Percentiles rank a stretch among this genome's conserved stretches.
These are phyloP conservation scores for Apiospora arundinis DNA, from an alignment of 2,329 filamentous ascomycete genomes.

Conservation along the genomic window DNA sequence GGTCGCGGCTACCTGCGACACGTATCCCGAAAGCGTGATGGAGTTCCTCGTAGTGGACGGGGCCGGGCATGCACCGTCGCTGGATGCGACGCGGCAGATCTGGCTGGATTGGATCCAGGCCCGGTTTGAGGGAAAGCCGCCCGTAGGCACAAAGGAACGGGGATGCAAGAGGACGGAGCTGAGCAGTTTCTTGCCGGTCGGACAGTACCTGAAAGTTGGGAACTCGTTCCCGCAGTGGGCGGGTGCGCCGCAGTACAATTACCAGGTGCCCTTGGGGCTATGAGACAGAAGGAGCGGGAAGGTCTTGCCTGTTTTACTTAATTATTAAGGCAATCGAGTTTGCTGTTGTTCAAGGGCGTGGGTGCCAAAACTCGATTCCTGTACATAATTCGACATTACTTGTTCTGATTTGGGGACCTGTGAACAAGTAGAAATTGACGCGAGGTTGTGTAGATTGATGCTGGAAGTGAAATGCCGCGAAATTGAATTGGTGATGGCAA, in stretches of 20 bases:
- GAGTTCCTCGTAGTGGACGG: conserved; percentile 33
- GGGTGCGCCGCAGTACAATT: conserved; percentile 29
- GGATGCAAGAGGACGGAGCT: conserved; percentile 26
- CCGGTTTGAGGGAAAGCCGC: conserved; percentile 28
- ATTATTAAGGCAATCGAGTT: too few relatives aligned
- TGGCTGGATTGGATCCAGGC: conserved; percentile 35
- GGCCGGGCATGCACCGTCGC: conserved; percentile 30
- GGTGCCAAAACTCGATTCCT: too few relatives aligned
- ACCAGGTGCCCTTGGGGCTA: conserved; percentile 28
- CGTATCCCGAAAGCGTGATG: conserved; percentile 11
- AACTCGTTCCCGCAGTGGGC: conserved; percentile 32
- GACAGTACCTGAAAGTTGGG: conserved; percentile 27
- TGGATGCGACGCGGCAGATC: conserved; percentile 30
- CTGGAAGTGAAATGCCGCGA: neutral
- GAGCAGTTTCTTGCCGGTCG: conserved; percentile 28
- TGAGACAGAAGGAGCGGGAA: neutral
- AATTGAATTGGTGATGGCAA: neutral
- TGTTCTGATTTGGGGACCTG: too few relatives aligned
- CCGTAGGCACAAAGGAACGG: conserved; percentile 21
- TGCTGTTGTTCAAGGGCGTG: too few relatives aligned
- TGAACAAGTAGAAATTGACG: too few relatives aligned
- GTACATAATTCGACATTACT: too few relatives aligned
- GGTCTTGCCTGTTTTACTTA: neutral
- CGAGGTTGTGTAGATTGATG: too few relatives aligned
- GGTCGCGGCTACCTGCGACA: conserved; percentile 27